phyloP scores from a whole-genome alignment of 139 green algal species.

The Chlamydomonas incerta region DNA sequence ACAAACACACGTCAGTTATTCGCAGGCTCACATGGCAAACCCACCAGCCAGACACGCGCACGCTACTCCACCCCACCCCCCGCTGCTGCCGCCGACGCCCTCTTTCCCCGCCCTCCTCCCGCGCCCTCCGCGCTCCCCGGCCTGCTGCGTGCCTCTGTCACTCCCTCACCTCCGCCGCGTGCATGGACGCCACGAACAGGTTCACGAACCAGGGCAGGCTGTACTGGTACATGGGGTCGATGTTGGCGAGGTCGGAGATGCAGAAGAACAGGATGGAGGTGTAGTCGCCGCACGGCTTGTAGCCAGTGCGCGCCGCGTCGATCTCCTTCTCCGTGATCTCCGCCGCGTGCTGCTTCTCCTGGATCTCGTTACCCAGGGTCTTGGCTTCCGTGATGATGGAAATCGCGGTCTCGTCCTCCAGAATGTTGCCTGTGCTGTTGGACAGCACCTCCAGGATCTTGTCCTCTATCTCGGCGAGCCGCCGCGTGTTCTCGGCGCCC shows the following conservation, averaged over 20 bases:
- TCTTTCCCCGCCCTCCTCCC: too few relatives aligned
- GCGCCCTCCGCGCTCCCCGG: too few relatives aligned
- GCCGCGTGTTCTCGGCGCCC: conserved; percentile 73
- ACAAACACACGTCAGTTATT: too few relatives aligned
- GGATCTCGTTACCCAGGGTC: conserved; percentile 79
- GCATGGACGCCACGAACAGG: conserved; percentile 71
- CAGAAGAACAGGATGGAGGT: conserved; percentile 86
- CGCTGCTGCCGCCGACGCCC: neutral
- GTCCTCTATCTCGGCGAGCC: conserved; percentile 85
- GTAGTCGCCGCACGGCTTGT: conserved; percentile 81
- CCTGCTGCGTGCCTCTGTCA: too few relatives aligned
- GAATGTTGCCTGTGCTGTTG: conserved; percentile 76
- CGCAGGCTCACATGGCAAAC: too few relatives aligned
- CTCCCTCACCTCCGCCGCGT: conserved; percentile 54
- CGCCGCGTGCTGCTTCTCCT: conserved; percentile 74
- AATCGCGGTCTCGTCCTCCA: conserved; percentile 85
- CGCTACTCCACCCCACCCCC: too few relatives aligned
- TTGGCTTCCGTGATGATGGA: conserved; percentile 83
- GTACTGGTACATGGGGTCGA: conserved; percentile 90
- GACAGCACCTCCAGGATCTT: conserved; percentile 78
- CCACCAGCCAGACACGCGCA: too few relatives aligned
- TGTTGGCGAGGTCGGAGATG: conserved; percentile 70
- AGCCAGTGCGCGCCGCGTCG: conserved; percentile 70
- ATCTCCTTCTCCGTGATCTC: conserved; percentile 79
- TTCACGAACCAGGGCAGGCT: conserved; percentile 81